Base-by-base conservation (phyloP, 78 protist genomes). In the Dictyostelium capitatum region DNA sequence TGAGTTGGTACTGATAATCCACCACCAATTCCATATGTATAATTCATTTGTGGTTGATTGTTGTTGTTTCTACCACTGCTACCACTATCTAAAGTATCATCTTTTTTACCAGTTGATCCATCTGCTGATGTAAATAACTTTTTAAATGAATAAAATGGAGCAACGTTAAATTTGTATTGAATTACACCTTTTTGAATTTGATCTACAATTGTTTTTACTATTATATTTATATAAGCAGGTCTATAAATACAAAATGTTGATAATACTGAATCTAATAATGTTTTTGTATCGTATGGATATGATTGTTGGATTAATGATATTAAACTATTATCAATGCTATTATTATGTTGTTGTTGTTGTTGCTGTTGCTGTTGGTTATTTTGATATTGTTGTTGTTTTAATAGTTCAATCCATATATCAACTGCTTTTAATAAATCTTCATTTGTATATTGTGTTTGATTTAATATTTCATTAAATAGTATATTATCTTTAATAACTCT, bases 211-310 rank as follows among this genome's bases (percentile, higher is more conserved):
- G 57, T 73, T 47, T 73, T 46, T 14, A 73, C n/a, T 4, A 73
- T 48, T 12, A 73, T 23, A 0, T n/a, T n/a, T 46, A 73, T 19
- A 46, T 73, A 73, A 11, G 43, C 79, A 0, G 79, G 79, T 47
- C 79, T 73, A 25, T 43, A 73, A 12, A 73, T n/a, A 70, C 78
- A 67, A 73, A 73, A 73, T 46, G 79, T 73, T n/a, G 79, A 25
- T 20, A 73, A 43, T 2, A 73, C 79, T 1, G 30, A 46, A 47
- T 73, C 79, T 32, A 73, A 20, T 47, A 73, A 47, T 4, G 79
- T 73, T 15, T 48, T 73, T 37, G 25, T 11, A n/a, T 73, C 79
- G 25, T 46, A 73, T 17, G 79, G 79, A 46, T 73, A 73, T 5
- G 79, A 20, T 47, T 46, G 56, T n/a, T 73, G 28, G 4, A 73